Percentiles rank a stretch among this genome's conserved stretches.
Evolutionary conservation across 2,329 filamentous ascomycete species (phyloP).

Genomic region (Thielaviopsis populi): DNA sequence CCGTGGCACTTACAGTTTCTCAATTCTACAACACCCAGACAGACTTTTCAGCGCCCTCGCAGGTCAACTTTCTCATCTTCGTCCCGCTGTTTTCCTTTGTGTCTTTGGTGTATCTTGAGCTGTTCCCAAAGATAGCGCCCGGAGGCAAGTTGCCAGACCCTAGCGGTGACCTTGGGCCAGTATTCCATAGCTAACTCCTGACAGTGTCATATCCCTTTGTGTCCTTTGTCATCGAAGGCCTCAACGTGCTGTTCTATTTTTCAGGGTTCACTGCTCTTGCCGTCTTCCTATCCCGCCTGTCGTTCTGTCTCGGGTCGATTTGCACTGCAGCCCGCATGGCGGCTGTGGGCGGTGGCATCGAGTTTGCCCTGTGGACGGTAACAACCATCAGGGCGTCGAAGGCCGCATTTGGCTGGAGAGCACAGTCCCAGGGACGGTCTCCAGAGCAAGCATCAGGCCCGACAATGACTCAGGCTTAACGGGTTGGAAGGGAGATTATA

Average conservation of each 20-base stretch:
- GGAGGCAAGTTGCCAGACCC: slow-evolving; percentile 24
- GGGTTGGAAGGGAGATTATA: slow-evolving; percentile 19
- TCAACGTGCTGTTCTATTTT: slow-evolving; percentile 43
- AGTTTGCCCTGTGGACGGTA: slow-evolving; percentile 38
- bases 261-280: slow-evolving; percentile 43
- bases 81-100: slow-evolving; percentile 38
- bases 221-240: slow-evolving; percentile 33
- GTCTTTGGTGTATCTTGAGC: slow-evolving; percentile 39
- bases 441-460: slow-evolving; percentile 15
- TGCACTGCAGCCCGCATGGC: slow-evolving; percentile 41
- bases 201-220: slow-evolving; percentile 35
- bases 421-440: slow-evolving; percentile 24
- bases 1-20: slow-evolving; percentile 31
- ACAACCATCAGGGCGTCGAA: slow-evolving; percentile 33
- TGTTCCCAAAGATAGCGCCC: slow-evolving; percentile 32
- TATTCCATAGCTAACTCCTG: background rate
- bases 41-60: slow-evolving; percentile 36
- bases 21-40: slow-evolving; percentile 46
- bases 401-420: slow-evolving; percentile 28
- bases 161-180: background rate
- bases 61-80: slow-evolving; percentile 45
- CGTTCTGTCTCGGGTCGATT: slow-evolving; percentile 42
- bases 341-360: slow-evolving; percentile 38
- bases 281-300: slow-evolving; percentile 39
- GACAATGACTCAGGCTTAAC: slow-evolving; percentile 7